Conservation (phyloP, 2,329 filamentous ascomycete genomes). For the Ophiostoma sp. region DNA sequence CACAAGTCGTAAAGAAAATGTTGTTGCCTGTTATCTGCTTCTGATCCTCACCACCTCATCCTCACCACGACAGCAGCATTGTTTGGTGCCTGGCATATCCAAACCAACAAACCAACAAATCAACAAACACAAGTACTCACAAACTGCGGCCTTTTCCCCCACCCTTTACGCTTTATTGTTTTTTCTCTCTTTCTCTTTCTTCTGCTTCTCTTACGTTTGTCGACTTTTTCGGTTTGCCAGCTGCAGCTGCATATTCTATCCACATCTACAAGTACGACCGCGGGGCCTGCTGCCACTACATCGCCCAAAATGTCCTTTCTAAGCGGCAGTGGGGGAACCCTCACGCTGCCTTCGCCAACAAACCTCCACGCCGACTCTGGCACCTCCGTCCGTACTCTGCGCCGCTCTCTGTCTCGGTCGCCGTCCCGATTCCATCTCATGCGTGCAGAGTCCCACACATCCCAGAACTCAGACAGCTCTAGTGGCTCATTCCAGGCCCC, state of each 20-base stretch:
- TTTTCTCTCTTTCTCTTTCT: background rate
- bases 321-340: conserved; percentile 63
- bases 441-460: conserved; percentile 45
- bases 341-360: conserved; percentile 82
- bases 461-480: conserved; percentile 46
- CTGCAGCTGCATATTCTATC: conserved; percentile 14
- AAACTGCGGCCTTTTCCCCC: background rate
- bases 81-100: background rate
- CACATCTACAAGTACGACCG: conserved; percentile 12
- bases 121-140: background rate
- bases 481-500: conserved; percentile 53
- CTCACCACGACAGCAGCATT: background rate
- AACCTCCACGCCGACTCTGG: conserved; percentile 77
- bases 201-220: background rate
- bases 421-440: conserved; percentile 77
- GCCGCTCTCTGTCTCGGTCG: conserved; percentile 86
- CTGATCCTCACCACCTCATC: conserved; percentile 13
- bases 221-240: conserved; percentile 4
- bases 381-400: conserved; percentile 68
- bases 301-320: conserved; percentile 50
- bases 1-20: conserved; percentile 19
- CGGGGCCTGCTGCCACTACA: conserved; percentile 8
- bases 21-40: conserved; percentile 19
- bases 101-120: background rate
- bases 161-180: background rate